These are phyloP conservation scores for Fusarium sambucinum DNA, from an alignment of 2,329 filamentous ascomycete species.

Conservation along the genomic window DNA sequence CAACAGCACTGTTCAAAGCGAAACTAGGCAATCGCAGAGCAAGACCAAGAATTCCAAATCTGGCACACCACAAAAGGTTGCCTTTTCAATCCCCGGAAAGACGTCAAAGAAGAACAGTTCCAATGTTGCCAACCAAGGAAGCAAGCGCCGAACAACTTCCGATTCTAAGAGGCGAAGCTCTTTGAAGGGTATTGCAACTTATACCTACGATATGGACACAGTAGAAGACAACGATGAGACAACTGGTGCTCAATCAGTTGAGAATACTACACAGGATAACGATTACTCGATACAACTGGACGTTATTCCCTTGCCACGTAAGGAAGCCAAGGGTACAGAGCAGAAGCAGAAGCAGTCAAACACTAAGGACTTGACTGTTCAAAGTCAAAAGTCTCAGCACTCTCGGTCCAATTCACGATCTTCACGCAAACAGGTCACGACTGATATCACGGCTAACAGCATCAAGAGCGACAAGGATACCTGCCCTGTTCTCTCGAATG, in stretches of 20 bases:
- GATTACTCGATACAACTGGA: slow-evolving; percentile 52
- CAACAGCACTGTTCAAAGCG: slow-evolving; percentile 48
- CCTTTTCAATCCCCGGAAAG: slow-evolving; percentile 58
- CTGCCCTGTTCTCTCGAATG: slow-evolving; percentile 63
- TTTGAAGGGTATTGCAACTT: slow-evolving; percentile 40
- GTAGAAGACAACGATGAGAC: slow-evolving; percentile 53
- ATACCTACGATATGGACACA: slow-evolving; percentile 43
- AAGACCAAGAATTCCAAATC: slow-evolving; percentile 47
- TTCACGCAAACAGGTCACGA: slow-evolving; percentile 45
- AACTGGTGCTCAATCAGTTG: slow-evolving; percentile 51
- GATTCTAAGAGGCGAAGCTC: slow-evolving; percentile 41
- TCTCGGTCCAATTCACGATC: slow-evolving; percentile 45
- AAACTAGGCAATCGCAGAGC: slow-evolving; percentile 48
- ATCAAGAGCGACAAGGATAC: slow-evolving; percentile 48
- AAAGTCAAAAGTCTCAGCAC: slow-evolving; percentile 46
- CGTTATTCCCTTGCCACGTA: slow-evolving; percentile 45
- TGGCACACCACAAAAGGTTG: slow-evolving; percentile 53
- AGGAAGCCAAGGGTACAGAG: slow-evolving; percentile 36
- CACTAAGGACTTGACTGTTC: slow-evolving; percentile 39
- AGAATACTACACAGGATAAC: slow-evolving; percentile 53
- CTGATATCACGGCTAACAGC: slow-evolving; percentile 42
- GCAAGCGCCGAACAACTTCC: slow-evolving; percentile 55
- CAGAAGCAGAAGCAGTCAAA: slow-evolving; percentile 40
- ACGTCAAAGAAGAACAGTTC: slow-evolving; percentile 48
- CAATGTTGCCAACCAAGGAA: slow-evolving; percentile 57